A percentile compares a stretch with the other conserved stretches of the same genome.
Evolutionary conservation across 192 early-diverging fungal species (phyloP).

Genomic region (Coemansia sp.): DNA sequence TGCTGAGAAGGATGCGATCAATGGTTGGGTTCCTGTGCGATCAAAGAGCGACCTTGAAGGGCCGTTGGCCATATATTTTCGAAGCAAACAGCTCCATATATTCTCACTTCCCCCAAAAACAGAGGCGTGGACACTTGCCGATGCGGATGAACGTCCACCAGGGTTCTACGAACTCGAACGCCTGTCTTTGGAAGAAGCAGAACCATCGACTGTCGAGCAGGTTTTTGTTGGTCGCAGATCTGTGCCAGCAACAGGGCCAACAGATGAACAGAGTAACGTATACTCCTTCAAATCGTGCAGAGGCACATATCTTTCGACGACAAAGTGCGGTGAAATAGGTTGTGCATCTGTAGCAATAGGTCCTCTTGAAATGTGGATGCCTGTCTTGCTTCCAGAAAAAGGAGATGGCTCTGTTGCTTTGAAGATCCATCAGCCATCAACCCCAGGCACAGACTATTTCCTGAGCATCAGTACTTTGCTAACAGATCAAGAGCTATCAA

Average conservation of each 20-base stretch:
- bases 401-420: slow-evolving; percentile 44
- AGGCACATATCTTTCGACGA: slow-evolving; percentile 27
- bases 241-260: slow-evolving; percentile 13
- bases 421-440: slow-evolving; percentile 19
- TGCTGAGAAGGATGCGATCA: not conserved
- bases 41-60: slow-evolving; percentile 30
- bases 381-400: slow-evolving; percentile 30
- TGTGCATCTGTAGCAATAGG: slow-evolving; percentile 35
- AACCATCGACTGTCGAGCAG: slow-evolving; percentile 32
- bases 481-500: not conserved
- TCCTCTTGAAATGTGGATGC: slow-evolving; percentile 44
- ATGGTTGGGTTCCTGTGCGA: slow-evolving; percentile 29
- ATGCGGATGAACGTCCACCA: not conserved
- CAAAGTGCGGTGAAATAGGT: slow-evolving; percentile 8
- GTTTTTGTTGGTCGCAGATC: slow-evolving; percentile 45
- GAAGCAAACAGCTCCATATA: slow-evolving; percentile 6
- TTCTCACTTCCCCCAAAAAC: slow-evolving; percentile 16
- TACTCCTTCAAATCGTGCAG: slow-evolving; percentile 34
- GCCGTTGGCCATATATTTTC: slow-evolving; percentile 26
- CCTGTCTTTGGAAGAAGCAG: slow-evolving; percentile 10
- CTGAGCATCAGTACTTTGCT: slow-evolving; percentile 8
- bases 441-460: slow-evolving; percentile 8
- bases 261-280: slow-evolving; percentile 15
- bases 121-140: slow-evolving; percentile 7
- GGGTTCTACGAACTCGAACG: slow-evolving; percentile 7